These are phyloP conservation scores for Pleurotus tuoliensis DNA, from an alignment of 768 basidiomycete species.

Conservation along the genomic window DNA sequence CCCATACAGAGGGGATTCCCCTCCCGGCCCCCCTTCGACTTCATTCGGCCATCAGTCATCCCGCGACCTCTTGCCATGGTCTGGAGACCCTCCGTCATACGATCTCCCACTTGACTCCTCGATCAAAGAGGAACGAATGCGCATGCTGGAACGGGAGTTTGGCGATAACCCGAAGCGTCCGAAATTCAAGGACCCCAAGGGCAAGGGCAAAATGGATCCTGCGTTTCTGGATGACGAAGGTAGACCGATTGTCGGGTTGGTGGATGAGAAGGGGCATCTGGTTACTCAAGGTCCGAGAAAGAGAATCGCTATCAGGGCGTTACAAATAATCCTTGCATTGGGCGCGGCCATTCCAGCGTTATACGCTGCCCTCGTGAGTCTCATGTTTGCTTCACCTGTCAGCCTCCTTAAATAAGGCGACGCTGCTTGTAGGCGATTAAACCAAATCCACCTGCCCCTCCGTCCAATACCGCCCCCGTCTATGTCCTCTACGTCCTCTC, in stretches of 20 bases:
- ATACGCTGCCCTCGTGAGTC: slow-evolving; percentile 59
- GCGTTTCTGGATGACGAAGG: slow-evolving; percentile 40
- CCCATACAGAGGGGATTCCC: slow-evolving; percentile 27
- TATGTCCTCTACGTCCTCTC: slow-evolving; percentile 58
- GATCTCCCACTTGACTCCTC: slow-evolving; percentile 38
- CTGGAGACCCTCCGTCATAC: slow-evolving; percentile 40
- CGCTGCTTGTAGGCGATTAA: slow-evolving; percentile 47
- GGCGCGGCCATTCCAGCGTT: slow-evolving; percentile 52
- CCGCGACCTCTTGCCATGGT: slow-evolving; percentile 52
- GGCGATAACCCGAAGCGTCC: slow-evolving; percentile 31
- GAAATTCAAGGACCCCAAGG: slow-evolving; percentile 23
- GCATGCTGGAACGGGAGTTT: slow-evolving; percentile 71
- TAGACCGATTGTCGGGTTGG: slow-evolving; percentile 52
- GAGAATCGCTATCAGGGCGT: slow-evolving; percentile 42
- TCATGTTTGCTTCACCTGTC: background rate
- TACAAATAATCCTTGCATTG: slow-evolving; percentile 48
- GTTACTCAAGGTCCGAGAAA: slow-evolving; percentile 63
- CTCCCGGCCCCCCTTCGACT: slow-evolving; percentile 27
- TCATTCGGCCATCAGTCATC: slow-evolving; percentile 33
- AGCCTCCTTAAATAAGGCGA: slow-evolving; percentile 8
- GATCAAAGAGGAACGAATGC: slow-evolving; percentile 65
- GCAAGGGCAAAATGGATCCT: slow-evolving; percentile 17
- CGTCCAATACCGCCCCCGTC: slow-evolving; percentile 46
- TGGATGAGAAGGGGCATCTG: slow-evolving; percentile 52
- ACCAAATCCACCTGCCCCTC: slow-evolving; percentile 50